Conservation (phyloP, 2,329 filamentous ascomycete species). For the Hypoxylon sp. region DNA sequence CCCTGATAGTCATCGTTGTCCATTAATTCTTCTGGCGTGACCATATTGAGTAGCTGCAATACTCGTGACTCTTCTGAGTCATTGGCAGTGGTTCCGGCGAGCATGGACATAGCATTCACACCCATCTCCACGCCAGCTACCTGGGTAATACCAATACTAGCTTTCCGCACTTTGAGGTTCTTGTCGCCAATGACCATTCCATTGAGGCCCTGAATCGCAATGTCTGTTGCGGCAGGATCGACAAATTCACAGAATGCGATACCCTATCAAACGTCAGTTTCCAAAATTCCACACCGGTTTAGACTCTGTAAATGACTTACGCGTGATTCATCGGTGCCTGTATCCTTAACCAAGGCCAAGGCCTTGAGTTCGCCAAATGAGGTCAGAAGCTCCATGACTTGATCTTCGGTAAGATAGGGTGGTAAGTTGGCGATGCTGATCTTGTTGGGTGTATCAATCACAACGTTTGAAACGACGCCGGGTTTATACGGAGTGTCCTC, state of each 20-base stretch:
- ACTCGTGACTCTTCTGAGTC: slow-evolving; percentile 87
- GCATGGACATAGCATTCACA: slow-evolving; percentile 97
- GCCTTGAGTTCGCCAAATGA: slow-evolving; percentile 95
- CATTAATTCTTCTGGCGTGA: slow-evolving; percentile 93
- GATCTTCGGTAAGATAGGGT: slow-evolving; percentile 87
- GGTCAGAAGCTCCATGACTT: slow-evolving; percentile 89
- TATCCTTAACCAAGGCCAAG: slow-evolving; percentile 91
- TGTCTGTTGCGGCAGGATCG: slow-evolving; percentile 81
- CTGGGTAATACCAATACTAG: slow-evolving; percentile 94
- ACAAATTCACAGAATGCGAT: slow-evolving; percentile 97
- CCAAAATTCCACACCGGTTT: neutral
- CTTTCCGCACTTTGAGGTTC: slow-evolving; percentile 86
- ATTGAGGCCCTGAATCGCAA: slow-evolving; percentile 91
- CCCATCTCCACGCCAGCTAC: slow-evolving; percentile 93
- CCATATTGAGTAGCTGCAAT: slow-evolving; percentile 97
- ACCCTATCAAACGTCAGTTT: slow-evolving; percentile 70
- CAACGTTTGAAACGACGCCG: slow-evolving; percentile 82
- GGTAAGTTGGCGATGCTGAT: slow-evolving; percentile 94
- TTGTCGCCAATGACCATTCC: slow-evolving; percentile 93
- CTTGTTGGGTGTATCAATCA: slow-evolving; percentile 95
- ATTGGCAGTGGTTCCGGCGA: slow-evolving; percentile 87
- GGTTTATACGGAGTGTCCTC: slow-evolving; percentile 82
- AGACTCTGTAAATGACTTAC: slow-evolving; percentile 67
- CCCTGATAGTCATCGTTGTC: slow-evolving; percentile 97
- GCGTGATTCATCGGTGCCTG: slow-evolving; percentile 85